phyloP scores from a whole-genome alignment of 139 green algal genomes.

The Coelastrella sp. region DNA sequence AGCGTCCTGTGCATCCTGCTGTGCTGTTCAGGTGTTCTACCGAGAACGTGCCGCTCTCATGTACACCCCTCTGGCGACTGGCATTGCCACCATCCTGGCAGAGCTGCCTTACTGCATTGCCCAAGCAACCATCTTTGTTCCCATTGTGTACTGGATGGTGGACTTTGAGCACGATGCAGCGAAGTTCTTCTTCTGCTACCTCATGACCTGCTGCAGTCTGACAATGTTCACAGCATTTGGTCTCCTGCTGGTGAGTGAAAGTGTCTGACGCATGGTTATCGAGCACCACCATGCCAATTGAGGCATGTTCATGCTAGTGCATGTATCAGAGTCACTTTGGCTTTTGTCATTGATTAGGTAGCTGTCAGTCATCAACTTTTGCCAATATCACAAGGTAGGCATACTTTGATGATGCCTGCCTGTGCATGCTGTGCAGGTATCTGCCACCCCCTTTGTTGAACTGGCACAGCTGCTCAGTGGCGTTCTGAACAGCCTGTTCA shows the following conservation, averaged over 20 bases:
- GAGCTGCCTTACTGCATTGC: constrained; percentile 51
- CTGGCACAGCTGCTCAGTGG: constrained; percentile 9
- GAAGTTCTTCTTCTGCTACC: constrained; percentile 65
- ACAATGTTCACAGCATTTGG: constrained; percentile 6
- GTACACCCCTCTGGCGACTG: constrained; percentile 36
- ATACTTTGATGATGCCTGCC: too few species aligned
- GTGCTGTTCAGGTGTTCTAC: constrained; percentile 37
- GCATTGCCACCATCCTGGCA: constrained; percentile 27
- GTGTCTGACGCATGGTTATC: background rate
- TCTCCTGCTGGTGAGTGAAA: constrained; percentile 8
- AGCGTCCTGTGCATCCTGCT: background rate
- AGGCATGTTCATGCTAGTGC: too few species aligned
- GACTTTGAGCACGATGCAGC: constrained; percentile 51
- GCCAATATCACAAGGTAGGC: too few species aligned
- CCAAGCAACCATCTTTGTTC: constrained; percentile 57
- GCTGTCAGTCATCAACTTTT: too few species aligned
- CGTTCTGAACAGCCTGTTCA: constrained; percentile 40
- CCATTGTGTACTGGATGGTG: constrained; percentile 62
- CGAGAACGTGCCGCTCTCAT: constrained; percentile 44
- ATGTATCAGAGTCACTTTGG: too few species aligned
- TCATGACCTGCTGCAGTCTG: constrained; percentile 32
- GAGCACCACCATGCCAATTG: too few species aligned
- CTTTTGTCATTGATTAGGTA: too few species aligned
- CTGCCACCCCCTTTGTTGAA: constrained; percentile 28
- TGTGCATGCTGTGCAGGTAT: background rate